Percentiles rank a stretch among this genome's conserved stretches.
Conservation (phyloP, 1,284 basidiomycete species). For the Ceratobasidium sp. region DNA sequence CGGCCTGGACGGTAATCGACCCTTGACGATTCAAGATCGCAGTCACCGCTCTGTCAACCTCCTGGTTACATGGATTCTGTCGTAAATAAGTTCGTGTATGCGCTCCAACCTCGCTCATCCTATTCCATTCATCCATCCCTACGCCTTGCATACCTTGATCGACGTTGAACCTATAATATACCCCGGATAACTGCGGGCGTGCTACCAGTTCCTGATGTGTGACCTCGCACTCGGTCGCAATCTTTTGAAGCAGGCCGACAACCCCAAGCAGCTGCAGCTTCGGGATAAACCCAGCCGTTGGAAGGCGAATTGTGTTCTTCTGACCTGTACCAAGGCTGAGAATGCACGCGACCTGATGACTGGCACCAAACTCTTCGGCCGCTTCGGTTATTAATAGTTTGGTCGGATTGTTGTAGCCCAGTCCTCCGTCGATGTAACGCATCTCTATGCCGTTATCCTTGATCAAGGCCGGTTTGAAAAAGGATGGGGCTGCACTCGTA, state of each 20-base stretch:
- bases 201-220: constrained; percentile 3
- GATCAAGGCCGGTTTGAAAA: constrained; percentile 31
- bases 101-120: neutral
- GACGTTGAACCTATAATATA: constrained; percentile 22
- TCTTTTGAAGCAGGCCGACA: neutral
- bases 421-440: constrained; percentile 5
- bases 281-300: constrained; percentile 5
- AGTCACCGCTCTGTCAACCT: too few relatives aligned
- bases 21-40: too few relatives aligned
- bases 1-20: too few relatives aligned
- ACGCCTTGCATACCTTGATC: constrained; percentile 34
- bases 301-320: neutral
- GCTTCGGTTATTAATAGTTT: too few relatives aligned
- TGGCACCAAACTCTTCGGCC: neutral
- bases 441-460: neutral
- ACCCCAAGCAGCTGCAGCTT: neutral
- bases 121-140: neutral
- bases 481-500: constrained; percentile 41
- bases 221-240: constrained; percentile 10
- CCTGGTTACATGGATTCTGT: neutral
- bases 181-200: neutral
- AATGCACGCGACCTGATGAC: neutral
- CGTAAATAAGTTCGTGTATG: constrained; percentile 20
- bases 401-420: constrained; percentile 31
- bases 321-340: constrained; percentile 23